Base-by-base conservation (phyloP, 2,329 filamentous ascomycete genomes). In the Clonostachys chloroleuca region DNA sequence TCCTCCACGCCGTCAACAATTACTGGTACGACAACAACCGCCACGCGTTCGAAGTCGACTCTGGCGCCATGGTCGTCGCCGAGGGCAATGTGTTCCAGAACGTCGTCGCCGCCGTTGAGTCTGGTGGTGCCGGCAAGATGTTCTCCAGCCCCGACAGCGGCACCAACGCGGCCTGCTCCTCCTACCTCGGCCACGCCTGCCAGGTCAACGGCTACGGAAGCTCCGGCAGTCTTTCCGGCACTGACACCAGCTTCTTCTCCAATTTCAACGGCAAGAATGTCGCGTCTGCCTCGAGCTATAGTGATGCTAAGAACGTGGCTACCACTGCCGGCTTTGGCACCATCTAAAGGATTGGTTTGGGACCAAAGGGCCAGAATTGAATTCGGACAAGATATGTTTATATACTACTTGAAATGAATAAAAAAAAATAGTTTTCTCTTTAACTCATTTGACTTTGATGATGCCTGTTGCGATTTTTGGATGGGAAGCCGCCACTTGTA, bases 1-100 rank as follows among this genome's bases (percentile, higher is more conserved):
- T 71, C 20, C 64, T 83, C 45, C 80, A 84, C 63, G 76, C 75
- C 40, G 77, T 81, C 59, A 83, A 82, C 74, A 83, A 83, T 71
- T 81, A 77, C 72, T 82, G 71, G 67, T 70, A 77, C 59, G 69
- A 73, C 56, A 76, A 73, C 61, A 59, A 63, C 17, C 74, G 74
- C 44, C 80, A 83, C 62, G 75, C 78, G 14, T 82, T 83, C 59
- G 80, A 81, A 62, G 42, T 41, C 40, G 18, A 44, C 44, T 33
- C 43, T 20, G 62, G 72, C 41, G 68, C 66, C 45, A 44, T 58
- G 7, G 72, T 71, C 36, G 65, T 55, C 44, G 66, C 16, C 43
- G 79, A 83, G 64, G 79, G 79, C 37, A 81, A 80, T 54, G 64
- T 77, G 42, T 83, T 81, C 69, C 72, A 80, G 62, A 75, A 79